These are phyloP conservation scores for Fimicolochytrium jonesii DNA, from an alignment of 192 early-diverging fungal genomes.

Conservation along the genomic window DNA sequence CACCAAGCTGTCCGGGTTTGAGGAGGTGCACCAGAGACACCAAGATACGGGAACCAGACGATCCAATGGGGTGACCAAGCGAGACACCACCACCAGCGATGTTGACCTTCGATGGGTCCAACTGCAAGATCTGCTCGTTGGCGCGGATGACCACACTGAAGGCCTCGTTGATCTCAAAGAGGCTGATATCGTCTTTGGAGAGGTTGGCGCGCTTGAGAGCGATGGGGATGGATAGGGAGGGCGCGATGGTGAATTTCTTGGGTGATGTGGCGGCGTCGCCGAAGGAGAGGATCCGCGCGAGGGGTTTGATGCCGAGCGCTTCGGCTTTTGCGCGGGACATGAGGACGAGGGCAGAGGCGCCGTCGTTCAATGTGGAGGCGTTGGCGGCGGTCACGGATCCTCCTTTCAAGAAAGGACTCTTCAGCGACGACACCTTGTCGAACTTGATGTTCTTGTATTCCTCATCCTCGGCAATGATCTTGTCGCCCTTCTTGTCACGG, in stretches of 20 bases:
- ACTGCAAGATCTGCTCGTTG: constrained; percentile 82
- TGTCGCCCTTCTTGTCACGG: constrained; percentile 76
- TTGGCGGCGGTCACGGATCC: constrained; percentile 95
- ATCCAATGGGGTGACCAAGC: constrained; percentile 91
- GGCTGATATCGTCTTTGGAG: constrained; percentile 75
- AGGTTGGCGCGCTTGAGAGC: constrained; percentile 85
- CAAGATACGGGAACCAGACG: constrained; percentile 84
- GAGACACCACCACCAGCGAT: constrained; percentile 91
- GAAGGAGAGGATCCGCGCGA: constrained; percentile 82
- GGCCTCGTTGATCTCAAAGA: constrained; percentile 98
- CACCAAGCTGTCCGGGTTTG: constrained; percentile 69
- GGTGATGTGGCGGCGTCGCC: constrained; percentile 89
- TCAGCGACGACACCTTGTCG: constrained; percentile 77
- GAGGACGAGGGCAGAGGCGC: constrained; percentile 87
- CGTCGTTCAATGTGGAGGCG: constrained; percentile 92
- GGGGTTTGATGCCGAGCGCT: constrained; percentile 73
- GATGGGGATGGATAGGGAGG: constrained; percentile 85
- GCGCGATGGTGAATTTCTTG: constrained; percentile 94
- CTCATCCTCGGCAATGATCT: constrained; percentile 77
- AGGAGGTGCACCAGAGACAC: constrained; percentile 75
- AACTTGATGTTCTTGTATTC: constrained; percentile 93
- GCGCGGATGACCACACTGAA: constrained; percentile 88
- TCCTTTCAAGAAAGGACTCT: constrained; percentile 80
- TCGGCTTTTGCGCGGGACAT: constrained; percentile 73
- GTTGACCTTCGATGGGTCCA: constrained; percentile 79